Conservation (phyloP, 225 moss, liverwort and hornwort genomes). For the Neckera pumila region DNA sequence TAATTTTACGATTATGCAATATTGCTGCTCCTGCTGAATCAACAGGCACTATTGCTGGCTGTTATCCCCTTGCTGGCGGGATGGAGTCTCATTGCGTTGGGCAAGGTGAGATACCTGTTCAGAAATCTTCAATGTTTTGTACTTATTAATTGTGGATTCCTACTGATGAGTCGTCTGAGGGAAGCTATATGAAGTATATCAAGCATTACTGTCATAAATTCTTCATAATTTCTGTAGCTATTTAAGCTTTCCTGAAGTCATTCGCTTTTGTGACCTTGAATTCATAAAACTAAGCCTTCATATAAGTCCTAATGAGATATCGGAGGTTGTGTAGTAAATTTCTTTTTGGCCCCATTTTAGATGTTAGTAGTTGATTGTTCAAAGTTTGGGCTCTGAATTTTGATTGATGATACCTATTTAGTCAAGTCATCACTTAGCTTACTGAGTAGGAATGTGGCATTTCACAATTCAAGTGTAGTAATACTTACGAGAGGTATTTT, state of each 20-base stretch:
- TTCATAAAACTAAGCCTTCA: neutral
- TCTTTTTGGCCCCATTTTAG: neutral
- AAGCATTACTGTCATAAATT: neutral
- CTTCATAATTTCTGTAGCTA: neutral
- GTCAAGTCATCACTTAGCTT: no score
- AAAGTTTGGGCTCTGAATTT: neutral
- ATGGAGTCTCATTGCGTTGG: conserved; percentile 47
- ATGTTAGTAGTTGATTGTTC: neutral
- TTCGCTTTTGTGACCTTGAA: neutral
- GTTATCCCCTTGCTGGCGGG: conserved; percentile 40
- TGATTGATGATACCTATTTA: neutral
- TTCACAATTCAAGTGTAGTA: neutral
- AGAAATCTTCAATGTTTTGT: neutral
- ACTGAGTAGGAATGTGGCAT: neutral
- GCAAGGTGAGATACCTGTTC: conserved; percentile 30
- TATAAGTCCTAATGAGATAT: neutral
- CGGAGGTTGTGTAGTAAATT: neutral
- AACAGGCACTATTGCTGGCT: conserved; percentile 56
- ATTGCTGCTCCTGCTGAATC: neutral
- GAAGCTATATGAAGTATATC: neutral
- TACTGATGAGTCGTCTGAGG: neutral
- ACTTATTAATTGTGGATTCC: neutral
- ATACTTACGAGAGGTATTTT: neutral
- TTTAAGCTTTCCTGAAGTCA: neutral
- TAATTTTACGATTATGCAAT: neutral